Evolutionary conservation across 495 filamentous ascomycete genomes (phyloP), one percentile per base, ranked within the genome.

Genomic region (Articulospora tetracladia): DNA sequence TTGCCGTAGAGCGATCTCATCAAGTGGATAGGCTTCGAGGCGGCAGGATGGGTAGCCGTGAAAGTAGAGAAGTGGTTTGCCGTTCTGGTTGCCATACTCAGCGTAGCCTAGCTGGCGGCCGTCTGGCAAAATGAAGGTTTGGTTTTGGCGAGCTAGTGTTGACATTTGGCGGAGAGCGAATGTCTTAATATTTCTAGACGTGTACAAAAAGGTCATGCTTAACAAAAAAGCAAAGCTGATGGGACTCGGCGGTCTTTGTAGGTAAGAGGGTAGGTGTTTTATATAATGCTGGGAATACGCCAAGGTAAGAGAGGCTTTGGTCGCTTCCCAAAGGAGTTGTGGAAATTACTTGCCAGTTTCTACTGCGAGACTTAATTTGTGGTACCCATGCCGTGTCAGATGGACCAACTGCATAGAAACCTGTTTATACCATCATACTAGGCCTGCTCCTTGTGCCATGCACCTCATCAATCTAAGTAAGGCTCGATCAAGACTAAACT

Each of bases 51-150:
- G 52, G 47, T 20, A 28, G 52, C 51, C 59, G 39, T 55, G 59
- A 2, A 55, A 36, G 41, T 49, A 50, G 30, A 55, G 24, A 44
- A 61, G 32, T 30, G 59, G 36, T 23, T 11, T 36, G 1, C 59
- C 59, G 13, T 4, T 56, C 24, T 15, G 39, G 6, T 39, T n/a
- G 32, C 59, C 59, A 61, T 61, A 61, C 26, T 61, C 34, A 23
- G 59, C 59, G 22, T 61, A 61, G 10, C 58, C 58, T 15, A 60
- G 26, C 30, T 60, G 53, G 53, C 58, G 58, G 22, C 58, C 58
- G 41, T 60, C 58, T 28, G 58, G 57, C 28, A 60, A 50, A 20
- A 24, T 54, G 27, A 60, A 23, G 19, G 58, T 60, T n/a, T 44
- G 39, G n/a, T 44, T 44, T 44, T 44, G 7, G 4, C 17, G 39